Conservation (phyloP, 148 eudicot genomes). For the Chenopodium berlandieri region DNA sequence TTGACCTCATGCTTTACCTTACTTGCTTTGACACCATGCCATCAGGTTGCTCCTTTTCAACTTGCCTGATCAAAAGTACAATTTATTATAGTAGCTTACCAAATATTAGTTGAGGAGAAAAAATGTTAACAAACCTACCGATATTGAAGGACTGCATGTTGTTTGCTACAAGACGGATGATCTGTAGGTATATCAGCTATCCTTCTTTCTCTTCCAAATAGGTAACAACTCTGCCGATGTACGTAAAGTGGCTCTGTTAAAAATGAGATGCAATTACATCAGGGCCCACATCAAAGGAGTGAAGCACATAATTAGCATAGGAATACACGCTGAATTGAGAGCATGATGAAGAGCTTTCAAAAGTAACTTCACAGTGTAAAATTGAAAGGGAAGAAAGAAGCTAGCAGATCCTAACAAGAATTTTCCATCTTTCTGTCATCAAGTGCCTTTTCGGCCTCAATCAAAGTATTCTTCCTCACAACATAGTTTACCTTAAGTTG, state of each 20-base stretch:
- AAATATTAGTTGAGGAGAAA: not conserved
- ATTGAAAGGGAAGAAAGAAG: not conserved
- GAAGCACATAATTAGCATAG: conserved; percentile 2
- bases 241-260: conserved; percentile 89
- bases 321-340: not conserved
- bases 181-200: conserved; percentile 93
- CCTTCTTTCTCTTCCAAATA: conserved; percentile 96
- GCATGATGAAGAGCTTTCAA: not conserved
- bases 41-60: conserved; percentile 82
- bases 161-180: conserved; percentile 96
- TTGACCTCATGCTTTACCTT: conserved; percentile 38
- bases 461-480: not conserved
- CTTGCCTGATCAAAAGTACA: conserved; percentile 60
- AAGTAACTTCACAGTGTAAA: not conserved
- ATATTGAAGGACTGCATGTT: conserved; percentile 90
- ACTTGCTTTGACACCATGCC: conserved; percentile 67
- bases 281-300: not conserved
- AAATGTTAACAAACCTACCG: conserved; percentile 38
- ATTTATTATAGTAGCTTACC: conserved; percentile 3
- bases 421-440: not conserved
- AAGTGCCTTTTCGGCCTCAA: not conserved
- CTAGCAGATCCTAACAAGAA: conserved; percentile 1
- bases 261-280: conserved; percentile 17
- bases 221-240: conserved; percentile 92
- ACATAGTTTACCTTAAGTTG: not conserved